A percentile compares a stretch with the other conserved stretches of the same genome.
These are phyloP conservation scores for Solanum hybrid DNA, from an alignment of 305 asterid species.

Conservation along the genomic window DNA sequence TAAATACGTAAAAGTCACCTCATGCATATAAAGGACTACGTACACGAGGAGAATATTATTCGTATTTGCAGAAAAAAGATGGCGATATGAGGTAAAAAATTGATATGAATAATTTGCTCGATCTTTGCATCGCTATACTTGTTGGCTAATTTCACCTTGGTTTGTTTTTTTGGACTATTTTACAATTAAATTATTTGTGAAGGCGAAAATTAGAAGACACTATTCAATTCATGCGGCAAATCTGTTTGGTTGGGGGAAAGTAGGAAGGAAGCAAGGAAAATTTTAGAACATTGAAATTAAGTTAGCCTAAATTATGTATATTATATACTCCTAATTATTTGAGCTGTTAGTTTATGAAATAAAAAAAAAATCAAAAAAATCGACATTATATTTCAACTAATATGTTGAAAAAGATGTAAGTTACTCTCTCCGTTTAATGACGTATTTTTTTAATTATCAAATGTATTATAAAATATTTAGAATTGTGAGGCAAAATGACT, in stretches of 20 bases:
- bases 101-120: neutral
- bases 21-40: neutral
- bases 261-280: neutral
- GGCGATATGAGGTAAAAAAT: neutral
- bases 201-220: neutral
- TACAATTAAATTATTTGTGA: too few species aligned
- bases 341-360: too few species aligned
- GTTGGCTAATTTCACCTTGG: neutral
- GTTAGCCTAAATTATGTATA: too few species aligned
- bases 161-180: neutral
- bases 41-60: too few species aligned
- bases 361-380: too few species aligned
- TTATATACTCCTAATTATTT: too few species aligned
- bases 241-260: neutral
- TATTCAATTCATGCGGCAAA: neutral
- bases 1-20: neutral
- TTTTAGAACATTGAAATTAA: too few species aligned
- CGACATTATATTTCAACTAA: too few species aligned
- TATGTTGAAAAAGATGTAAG: too few species aligned
- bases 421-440: too few species aligned
- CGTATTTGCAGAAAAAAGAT: neutral
- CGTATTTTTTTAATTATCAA: too few species aligned
- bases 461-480: too few species aligned
- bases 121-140: neutral
- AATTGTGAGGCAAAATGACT: neutral